Percentiles rank a stretch among this genome's conserved stretches.
Conservation (phyloP, 495 filamentous ascomycete species). For the Talaromyces nanjingensis region DNA sequence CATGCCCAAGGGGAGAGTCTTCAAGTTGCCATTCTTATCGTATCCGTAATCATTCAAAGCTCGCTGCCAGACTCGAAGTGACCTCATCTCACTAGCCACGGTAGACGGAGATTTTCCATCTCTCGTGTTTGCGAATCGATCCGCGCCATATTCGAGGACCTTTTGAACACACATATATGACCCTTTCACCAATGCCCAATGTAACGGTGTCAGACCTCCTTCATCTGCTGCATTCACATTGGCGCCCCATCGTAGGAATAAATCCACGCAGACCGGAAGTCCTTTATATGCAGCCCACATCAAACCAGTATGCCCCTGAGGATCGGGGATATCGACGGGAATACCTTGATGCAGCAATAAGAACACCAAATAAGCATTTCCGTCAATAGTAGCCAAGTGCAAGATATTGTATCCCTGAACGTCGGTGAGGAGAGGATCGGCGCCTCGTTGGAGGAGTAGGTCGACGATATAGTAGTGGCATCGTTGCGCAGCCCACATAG, state of each 20-base stretch:
- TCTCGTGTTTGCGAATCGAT: conserved; percentile 77
- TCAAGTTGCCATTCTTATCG: conserved; percentile 66
- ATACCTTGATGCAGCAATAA: conserved; percentile 87
- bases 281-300: conserved; percentile 99
- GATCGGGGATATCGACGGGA: conserved; percentile 81
- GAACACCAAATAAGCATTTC: conserved; percentile 88
- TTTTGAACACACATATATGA: conserved; percentile 80
- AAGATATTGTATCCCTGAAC: conserved; percentile 94
- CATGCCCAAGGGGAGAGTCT: conserved; percentile 44
- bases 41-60: conserved; percentile 82
- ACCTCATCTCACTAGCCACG: conserved; percentile 86
- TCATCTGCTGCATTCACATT: conserved; percentile 87
- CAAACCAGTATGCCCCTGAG: conserved; percentile 80
- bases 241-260: conserved; percentile 92
- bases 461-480: conserved; percentile 84
- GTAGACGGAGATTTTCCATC: conserved; percentile 82
- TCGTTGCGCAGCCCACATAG: conserved; percentile 93
- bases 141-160: conserved; percentile 86
- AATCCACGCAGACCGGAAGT: conserved; percentile 80
- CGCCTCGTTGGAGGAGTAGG: conserved; percentile 77
- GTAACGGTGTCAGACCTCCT: conserved; percentile 83
- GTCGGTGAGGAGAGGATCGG: conserved; percentile 83
- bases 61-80: conserved; percentile 69
- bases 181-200: conserved; percentile 95
- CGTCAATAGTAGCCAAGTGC: conserved; percentile 93